These are phyloP conservation scores for Toxicodendron radicans DNA, from an alignment of 345 rosid species.

Conservation along the genomic window DNA sequence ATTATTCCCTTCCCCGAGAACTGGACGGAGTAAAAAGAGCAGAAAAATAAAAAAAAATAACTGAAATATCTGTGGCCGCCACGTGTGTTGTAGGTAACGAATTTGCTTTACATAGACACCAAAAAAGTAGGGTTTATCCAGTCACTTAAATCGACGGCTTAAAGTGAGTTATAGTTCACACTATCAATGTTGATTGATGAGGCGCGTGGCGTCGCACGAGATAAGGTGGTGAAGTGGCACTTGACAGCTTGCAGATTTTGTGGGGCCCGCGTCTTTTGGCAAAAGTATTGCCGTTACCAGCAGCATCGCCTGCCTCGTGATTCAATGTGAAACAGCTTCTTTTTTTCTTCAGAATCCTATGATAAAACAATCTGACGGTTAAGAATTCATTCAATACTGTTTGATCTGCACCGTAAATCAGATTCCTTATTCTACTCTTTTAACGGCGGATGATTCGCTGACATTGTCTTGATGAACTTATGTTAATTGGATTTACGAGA, in stretches of 20 bases:
- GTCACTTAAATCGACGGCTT: constrained; percentile 4
- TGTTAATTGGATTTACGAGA: neutral
- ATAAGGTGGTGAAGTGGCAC: constrained; percentile 25
- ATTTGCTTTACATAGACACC: neutral
- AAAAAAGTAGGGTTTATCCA: neutral
- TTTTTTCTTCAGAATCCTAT: constrained; percentile 27
- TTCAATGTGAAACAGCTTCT: neutral
- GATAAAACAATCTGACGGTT: constrained; percentile 20
- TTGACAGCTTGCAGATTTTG: constrained; percentile 30
- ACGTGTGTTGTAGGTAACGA: constrained; percentile 2
- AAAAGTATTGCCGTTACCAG: constrained; percentile 21
- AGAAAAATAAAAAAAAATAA: too few relatives aligned
- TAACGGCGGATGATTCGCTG: constrained; percentile 20
- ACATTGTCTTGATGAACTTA: neutral
- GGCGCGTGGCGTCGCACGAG: constrained; percentile 23
- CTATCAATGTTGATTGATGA: neutral
- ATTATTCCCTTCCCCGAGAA: neutral
- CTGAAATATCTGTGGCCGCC: neutral
- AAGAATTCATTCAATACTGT: neutral
- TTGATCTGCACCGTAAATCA: neutral
- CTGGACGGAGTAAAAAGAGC: neutral
- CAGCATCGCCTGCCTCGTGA: constrained; percentile 33
- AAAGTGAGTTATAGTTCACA: neutral
- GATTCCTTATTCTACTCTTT: neutral
- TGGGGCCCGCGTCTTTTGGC: constrained; percentile 22